A percentile compares a stretch with the other conserved stretches of the same genome.
These are phyloP conservation scores for Zangia roseola DNA, from an alignment of 768 basidiomycete genomes.

Conservation along the genomic window DNA sequence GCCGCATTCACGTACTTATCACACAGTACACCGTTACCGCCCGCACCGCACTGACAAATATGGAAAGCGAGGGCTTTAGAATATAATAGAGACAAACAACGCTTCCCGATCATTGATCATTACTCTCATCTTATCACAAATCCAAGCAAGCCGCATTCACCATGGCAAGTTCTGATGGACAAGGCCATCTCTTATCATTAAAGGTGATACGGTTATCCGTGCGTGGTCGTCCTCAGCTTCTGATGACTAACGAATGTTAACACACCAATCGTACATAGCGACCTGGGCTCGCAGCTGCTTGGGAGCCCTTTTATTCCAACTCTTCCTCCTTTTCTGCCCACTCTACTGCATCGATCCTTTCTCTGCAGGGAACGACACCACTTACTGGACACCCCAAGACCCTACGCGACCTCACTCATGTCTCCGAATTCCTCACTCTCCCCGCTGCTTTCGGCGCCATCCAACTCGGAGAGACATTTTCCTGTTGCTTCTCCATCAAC, in stretches of 20 bases:
- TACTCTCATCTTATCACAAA: background rate
- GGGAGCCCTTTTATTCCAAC: conserved; percentile 87
- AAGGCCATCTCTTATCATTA: conserved; percentile 67
- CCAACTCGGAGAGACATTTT: conserved; percentile 88
- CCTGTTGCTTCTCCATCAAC: conserved; percentile 77
- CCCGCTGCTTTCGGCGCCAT: conserved; percentile 84
- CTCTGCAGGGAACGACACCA: conserved; percentile 70
- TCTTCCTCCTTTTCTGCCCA: conserved; percentile 80
- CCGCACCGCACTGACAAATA: background rate
- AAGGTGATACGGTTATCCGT: conserved; percentile 91
- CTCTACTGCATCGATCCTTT: conserved; percentile 74
- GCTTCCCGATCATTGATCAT: background rate
- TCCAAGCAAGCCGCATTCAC: background rate
- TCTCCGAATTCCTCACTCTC: conserved; percentile 75
- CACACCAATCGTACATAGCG: conserved; percentile 44
- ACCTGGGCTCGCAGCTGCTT: conserved; percentile 70
- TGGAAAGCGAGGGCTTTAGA: conserved; percentile 18
- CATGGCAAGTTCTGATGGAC: conserved; percentile 44
- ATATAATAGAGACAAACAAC: conserved; percentile 27
- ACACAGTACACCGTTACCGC: background rate
- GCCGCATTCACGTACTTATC: background rate
- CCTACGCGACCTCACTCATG: conserved; percentile 75
- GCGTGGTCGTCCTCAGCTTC: conserved; percentile 34
- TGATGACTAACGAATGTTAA: conserved; percentile 1
- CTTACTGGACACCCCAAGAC: conserved; percentile 80